Evolutionary conservation across 78 protist species (phyloP).

Genomic region (Dictyostelium purpureum): DNA sequence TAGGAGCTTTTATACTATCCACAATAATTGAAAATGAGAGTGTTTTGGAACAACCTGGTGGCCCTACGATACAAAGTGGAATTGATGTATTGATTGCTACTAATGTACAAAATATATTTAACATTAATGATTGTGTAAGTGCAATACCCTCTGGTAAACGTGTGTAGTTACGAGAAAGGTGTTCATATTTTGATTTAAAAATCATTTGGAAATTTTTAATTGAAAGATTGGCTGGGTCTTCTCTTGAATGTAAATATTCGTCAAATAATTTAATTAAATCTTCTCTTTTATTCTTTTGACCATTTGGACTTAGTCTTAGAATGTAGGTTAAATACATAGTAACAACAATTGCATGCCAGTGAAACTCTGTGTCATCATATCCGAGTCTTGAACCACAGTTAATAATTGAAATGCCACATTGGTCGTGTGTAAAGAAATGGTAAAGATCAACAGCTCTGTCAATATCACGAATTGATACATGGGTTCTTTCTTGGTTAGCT

Average conservation of each 20-base stretch:
- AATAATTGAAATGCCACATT: neutral
- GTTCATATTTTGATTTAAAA: neutral
- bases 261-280: neutral
- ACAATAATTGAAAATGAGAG: slow-evolving; percentile 21
- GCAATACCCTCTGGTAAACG: slow-evolving; percentile 49
- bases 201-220: neutral
- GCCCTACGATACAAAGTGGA: slow-evolving; percentile 54
- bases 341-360: slow-evolving; percentile 26
- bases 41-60: slow-evolving; percentile 66
- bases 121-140: slow-evolving; percentile 10
- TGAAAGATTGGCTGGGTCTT: neutral
- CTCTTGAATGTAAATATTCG: neutral
- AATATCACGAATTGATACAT: slow-evolving; percentile 52
- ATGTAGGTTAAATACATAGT: slow-evolving; percentile 6
- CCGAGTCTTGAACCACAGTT: neutral
- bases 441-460: slow-evolving; percentile 26
- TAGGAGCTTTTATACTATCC: neutral
- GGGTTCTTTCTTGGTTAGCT: slow-evolving; percentile 8
- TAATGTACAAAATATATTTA: slow-evolving; percentile 25
- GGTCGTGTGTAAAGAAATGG: slow-evolving; percentile 6
- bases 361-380: neutral
- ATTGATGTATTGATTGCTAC: neutral
- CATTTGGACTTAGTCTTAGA: neutral
- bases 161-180: neutral
- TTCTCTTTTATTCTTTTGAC: neutral